Base-by-base conservation (phyloP, 805 yeast species). In the Allodekkera sacchari region DNA sequence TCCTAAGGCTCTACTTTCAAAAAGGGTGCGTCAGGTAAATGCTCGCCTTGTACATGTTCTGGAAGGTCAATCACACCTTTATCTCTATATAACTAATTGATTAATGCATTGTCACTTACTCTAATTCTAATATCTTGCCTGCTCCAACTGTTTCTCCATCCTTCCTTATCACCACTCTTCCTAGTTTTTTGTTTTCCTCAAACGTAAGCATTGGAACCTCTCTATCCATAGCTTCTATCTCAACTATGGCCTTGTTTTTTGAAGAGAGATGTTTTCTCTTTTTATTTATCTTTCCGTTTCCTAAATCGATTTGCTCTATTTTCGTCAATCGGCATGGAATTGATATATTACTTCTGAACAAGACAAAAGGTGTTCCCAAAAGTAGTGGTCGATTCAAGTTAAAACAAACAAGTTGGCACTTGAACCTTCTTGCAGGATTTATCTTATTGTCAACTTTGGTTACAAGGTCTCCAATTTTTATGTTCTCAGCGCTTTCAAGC, bases 311-410 rank as follows among this genome's bases (percentile, higher is more conserved):
- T 38, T 59, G 43, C 35, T 55, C 39, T 43, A 76, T 65, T 37
- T 68, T 68, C 26, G 64, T 47, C 14, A 87, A 59, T 40, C 77
- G 69, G 4, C 85, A 85, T 2, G 92, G 83, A 25, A 74, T 71
- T 26, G 78, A 74, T 17, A 74, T 66, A 35, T 83, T 77, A 39
- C 88, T 87, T 38, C 88, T 68, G 56, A 87, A 85, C 32, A 84
- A 53, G 25, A 84, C 71, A 41, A 85, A 67, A 25, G 88, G 79
- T 0, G 94, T 68, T 6, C 96, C 96, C 10, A 79, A 76, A 25
- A 87, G 58, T 28, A 87, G 55, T 1, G 96, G 96, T 41, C 83
- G 66, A 22, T 65, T 66, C 45, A 76, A 51, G 35, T 80, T 80
- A 43, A 89, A 89, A 5, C 79, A 61, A 25, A 67, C 60, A 26